These are phyloP conservation scores for Sclerotinia glacialis DNA, from an alignment of 2,329 filamentous ascomycete genomes.

Conservation along the genomic window DNA sequence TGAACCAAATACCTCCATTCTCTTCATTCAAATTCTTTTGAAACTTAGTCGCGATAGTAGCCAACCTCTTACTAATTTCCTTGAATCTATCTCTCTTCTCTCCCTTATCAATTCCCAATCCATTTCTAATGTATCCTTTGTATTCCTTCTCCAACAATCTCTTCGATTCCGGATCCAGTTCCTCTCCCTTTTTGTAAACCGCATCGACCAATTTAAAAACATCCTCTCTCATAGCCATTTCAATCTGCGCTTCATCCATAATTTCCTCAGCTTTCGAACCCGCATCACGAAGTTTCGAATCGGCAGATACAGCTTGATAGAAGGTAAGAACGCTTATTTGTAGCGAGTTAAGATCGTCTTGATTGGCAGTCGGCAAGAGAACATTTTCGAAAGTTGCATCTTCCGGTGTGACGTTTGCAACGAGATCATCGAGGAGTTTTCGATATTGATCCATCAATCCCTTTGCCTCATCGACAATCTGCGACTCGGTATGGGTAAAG, in stretches of 20 bases:
- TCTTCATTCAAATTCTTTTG: conserved; percentile 82
- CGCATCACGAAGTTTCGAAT: conserved; percentile 67
- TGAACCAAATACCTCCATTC: conserved; percentile 77
- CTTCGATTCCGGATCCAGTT: conserved; percentile 66
- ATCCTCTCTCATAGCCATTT: conserved; percentile 78
- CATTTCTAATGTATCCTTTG: conserved; percentile 74
- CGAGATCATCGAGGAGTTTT: conserved; percentile 62
- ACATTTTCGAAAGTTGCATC: conserved; percentile 53
- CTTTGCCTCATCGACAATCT: conserved; percentile 65
- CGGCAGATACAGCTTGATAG: conserved; percentile 73
- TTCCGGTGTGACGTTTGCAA: conserved; percentile 52
- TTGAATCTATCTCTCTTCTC: conserved; percentile 75
- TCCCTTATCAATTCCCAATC: conserved; percentile 67
- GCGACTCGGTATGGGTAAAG: conserved; percentile 71
- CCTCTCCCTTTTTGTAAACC: conserved; percentile 54
- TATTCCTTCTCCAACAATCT: conserved; percentile 75
- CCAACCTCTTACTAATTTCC: conserved; percentile 78
- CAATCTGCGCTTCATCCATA: conserved; percentile 74
- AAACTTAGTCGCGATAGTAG: conserved; percentile 70
- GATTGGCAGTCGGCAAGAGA: conserved; percentile 65
- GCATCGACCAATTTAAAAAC: conserved; percentile 66
- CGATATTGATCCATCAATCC: conserved; percentile 59
- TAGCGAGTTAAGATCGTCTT: conserved; percentile 64
- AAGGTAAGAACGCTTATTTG: conserved; percentile 68
- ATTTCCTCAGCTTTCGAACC: conserved; percentile 74